Base-by-base conservation (phyloP, 2,329 filamentous ascomycete species). In the Niveomyces coronatus region DNA sequence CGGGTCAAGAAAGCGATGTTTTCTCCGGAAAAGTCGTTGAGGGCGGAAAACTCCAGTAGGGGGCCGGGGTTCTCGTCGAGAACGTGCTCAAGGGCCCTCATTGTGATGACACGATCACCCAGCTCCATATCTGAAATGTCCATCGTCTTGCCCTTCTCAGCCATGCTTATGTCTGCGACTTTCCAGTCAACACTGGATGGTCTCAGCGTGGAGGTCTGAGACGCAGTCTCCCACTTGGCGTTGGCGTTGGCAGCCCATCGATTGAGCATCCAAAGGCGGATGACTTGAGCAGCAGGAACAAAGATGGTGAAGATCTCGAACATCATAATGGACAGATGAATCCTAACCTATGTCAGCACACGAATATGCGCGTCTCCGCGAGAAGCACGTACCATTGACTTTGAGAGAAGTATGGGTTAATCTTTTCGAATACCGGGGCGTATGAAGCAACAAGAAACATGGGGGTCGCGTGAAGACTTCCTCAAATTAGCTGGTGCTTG, bases 341-440 rank as follows among this genome's bases (percentile, higher is more conserved):
- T 53, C 56, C 56, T 58, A 14, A 0, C 7, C 7, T 6, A 16
- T 6, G 17, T 31, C 14, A 41, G 13, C 11, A 2, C 14, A 27
- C 5, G n/a, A 16, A 13, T 15, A 17, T 11, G n/a, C n/a, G n/a
- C n/a, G n/a, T n/a, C n/a, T n/a, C n/a, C n/a, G n/a, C n/a, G n/a
- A n/a, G n/a, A n/a, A n/a, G n/a, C n/a, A n/a, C n/a, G n/a, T 53
- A 70, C 69, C 71, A 76, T 53, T 72, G 62, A 5, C 69, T 65
- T 9, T 71, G 67, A 0, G 65, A 48, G 45, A 61, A 73, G 50
- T 67, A 69, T n/a, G 49, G 47, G 45, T 71, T 71, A 42, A 71
- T 49, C 2, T 47, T 47, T 5, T 47, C 51, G 35, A 71, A 62
- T 3, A 49, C 56, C 8, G 63, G 58, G 5, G 53, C 47, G 30